These are phyloP conservation scores for Golubevia sp. DNA, from an alignment of 1,284 basidiomycete genomes.

Conservation along the genomic window DNA sequence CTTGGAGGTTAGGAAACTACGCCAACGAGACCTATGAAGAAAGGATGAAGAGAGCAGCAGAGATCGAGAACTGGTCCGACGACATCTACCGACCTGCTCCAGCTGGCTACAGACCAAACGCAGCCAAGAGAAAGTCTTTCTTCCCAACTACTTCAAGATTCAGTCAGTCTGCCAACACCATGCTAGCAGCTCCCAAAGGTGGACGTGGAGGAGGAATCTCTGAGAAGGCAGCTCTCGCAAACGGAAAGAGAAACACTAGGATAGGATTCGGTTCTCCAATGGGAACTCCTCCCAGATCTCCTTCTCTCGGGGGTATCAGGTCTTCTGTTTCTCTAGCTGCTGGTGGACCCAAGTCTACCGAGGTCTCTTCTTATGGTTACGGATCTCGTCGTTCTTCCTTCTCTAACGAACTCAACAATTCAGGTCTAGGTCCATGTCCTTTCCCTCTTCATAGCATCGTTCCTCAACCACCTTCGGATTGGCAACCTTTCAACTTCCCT, in stretches of 20 bases:
- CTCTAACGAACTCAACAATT: constrained; percentile 23
- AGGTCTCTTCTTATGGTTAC: constrained; percentile 16
- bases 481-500: constrained; percentile 57
- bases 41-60: constrained; percentile 54
- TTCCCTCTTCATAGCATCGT: constrained; percentile 56
- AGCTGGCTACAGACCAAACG: constrained; percentile 52
- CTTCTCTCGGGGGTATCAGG: constrained; percentile 40
- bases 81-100: constrained; percentile 60
- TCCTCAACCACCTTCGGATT: constrained; percentile 55
- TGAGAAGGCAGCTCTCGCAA: not conserved
- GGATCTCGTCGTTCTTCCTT: constrained; percentile 51
- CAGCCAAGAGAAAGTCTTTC: constrained; percentile 67
- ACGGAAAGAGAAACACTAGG: no score
- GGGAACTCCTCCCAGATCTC: constrained; percentile 57
- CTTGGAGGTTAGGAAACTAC: constrained; percentile 59
- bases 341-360: constrained; percentile 7
- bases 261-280: no score
- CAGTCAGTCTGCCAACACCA: constrained; percentile 63
- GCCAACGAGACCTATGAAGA: constrained; percentile 58
- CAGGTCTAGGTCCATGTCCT: constrained; percentile 49
- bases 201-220: constrained; percentile 62
- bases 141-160: constrained; percentile 83
- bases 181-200: constrained; percentile 73
- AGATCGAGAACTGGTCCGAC: constrained; percentile 58
- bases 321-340: constrained; percentile 44